Percentiles rank a stretch among this genome's conserved stretches.
These are phyloP conservation scores for Fusarium gaditjirri DNA, from an alignment of 2,329 filamentous ascomycete species.

Conservation along the genomic window DNA sequence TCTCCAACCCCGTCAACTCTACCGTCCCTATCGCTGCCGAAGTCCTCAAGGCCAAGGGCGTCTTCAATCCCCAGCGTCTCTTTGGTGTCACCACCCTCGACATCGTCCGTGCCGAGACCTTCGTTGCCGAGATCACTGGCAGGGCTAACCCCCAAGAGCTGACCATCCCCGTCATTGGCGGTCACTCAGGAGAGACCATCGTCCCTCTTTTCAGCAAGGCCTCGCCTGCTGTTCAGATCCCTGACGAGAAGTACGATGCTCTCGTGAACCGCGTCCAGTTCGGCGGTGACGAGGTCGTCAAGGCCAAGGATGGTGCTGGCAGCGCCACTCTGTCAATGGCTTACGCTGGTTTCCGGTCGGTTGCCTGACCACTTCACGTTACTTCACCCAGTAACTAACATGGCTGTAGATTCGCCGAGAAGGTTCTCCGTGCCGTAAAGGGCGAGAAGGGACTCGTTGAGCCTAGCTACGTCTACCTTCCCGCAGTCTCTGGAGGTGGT, in stretches of 20 bases:
- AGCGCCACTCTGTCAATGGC: slow-evolving; percentile 96
- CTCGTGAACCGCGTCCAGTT: slow-evolving; percentile 97
- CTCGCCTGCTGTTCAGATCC: slow-evolving; percentile 81
- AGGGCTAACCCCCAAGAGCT: slow-evolving; percentile 84
- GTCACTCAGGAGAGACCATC: slow-evolving; percentile 98
- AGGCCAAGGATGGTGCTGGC: slow-evolving; percentile 91
- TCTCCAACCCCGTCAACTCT: slow-evolving; percentile 99
- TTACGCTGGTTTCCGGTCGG: slow-evolving; percentile 89
- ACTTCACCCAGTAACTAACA: slow-evolving; percentile 18
- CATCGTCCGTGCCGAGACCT: slow-evolving; percentile 97
- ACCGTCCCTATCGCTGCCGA: slow-evolving; percentile 98
- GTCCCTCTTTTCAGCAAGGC: slow-evolving; percentile 96
- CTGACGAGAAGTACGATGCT: slow-evolving; percentile 88
- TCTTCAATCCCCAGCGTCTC: slow-evolving; percentile 94
- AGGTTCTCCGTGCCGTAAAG: slow-evolving; percentile 86
- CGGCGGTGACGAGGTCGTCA: slow-evolving; percentile 95
- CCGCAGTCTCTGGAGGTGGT: slow-evolving; percentile 88
- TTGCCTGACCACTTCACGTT: not conserved
- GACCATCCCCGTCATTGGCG: slow-evolving; percentile 91
- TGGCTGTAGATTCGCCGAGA: slow-evolving; percentile 82
- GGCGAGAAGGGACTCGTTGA: slow-evolving; percentile 94
- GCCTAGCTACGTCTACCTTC: slow-evolving; percentile 95
- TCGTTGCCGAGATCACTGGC: slow-evolving; percentile 86
- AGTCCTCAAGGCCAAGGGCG: slow-evolving; percentile 90
- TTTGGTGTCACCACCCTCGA: slow-evolving; percentile 99